phyloP scores from a whole-genome alignment of 83 land plant species.

The Picea mariana region DNA sequence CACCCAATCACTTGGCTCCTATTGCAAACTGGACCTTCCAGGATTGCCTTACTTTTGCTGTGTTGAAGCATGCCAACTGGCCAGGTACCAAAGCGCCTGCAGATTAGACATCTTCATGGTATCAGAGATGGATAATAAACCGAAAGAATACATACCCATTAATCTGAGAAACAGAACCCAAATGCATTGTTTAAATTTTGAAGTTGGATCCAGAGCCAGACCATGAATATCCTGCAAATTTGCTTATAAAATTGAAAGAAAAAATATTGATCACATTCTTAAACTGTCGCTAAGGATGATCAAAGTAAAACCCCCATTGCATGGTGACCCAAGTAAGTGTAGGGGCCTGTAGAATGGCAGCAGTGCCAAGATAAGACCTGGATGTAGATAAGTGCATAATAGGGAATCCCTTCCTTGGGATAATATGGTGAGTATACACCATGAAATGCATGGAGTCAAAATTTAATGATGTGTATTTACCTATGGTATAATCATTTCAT shows the following conservation, averaged over 20 bases:
- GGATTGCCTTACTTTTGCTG: conserved; percentile 38
- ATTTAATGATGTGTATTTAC: neutral
- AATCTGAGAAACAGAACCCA: neutral
- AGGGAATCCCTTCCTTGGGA: neutral
- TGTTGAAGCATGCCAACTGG: conserved; percentile 74
- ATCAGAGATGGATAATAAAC: conserved; percentile 2
- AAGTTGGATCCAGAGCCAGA: neutral
- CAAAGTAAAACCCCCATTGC: neutral
- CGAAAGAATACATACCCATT: neutral
- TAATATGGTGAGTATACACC: neutral
- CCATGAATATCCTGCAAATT: neutral
- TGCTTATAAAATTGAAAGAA: neutral
- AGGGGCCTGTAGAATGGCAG: neutral
- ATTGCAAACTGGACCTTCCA: conserved; percentile 91
- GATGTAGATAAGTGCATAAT: neutral
- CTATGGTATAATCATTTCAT: neutral
- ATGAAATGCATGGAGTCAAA: neutral
- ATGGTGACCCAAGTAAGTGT: neutral
- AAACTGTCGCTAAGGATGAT: neutral
- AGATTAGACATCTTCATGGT: conserved; percentile 8
- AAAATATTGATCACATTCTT: neutral
- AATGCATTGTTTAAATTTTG: conserved; percentile 1
- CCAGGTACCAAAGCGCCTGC: conserved; percentile 96
- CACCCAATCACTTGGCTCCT: conserved; percentile 80
- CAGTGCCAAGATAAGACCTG: neutral